These are phyloP conservation scores for Agaricus blazei DNA, from an alignment of 768 basidiomycete genomes.

Conservation along the genomic window DNA sequence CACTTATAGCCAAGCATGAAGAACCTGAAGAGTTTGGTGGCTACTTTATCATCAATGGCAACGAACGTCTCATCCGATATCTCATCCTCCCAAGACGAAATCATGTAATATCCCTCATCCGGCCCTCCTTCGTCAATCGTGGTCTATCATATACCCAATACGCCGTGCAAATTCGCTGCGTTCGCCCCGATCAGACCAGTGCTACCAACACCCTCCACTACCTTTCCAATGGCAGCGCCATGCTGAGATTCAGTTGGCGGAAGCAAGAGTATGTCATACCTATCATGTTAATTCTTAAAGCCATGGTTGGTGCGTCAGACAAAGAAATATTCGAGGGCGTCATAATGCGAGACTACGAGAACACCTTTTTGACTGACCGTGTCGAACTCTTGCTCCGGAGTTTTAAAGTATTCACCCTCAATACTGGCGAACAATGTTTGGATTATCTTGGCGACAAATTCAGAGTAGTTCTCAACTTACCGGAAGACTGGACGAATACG, in stretches of 20 bases:
- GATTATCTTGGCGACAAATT: slow-evolving; percentile 97
- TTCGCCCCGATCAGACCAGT: slow-evolving; percentile 88
- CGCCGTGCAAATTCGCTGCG: slow-evolving; percentile 94
- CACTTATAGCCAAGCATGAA: slow-evolving; percentile 87
- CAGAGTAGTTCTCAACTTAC: slow-evolving; percentile 82
- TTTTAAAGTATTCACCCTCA: slow-evolving; percentile 89
- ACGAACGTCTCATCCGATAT: slow-evolving; percentile 97
- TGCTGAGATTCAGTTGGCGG: slow-evolving; percentile 92
- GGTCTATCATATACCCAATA: slow-evolving; percentile 94
- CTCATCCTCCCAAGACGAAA: slow-evolving; percentile 94
- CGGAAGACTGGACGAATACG: slow-evolving; percentile 89
- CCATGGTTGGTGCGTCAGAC: slow-evolving; percentile 86
- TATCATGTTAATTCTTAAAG: slow-evolving; percentile 94
- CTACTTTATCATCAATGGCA: slow-evolving; percentile 98
- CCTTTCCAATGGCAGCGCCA: slow-evolving; percentile 93
- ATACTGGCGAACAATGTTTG: slow-evolving; percentile 86
- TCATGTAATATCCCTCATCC: slow-evolving; percentile 89
- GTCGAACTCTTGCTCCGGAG: slow-evolving; percentile 91
- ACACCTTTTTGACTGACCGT: slow-evolving; percentile 96
- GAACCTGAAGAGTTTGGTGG: slow-evolving; percentile 99
- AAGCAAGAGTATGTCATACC: slow-evolving; percentile 99
- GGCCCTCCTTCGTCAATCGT: slow-evolving; percentile 87
- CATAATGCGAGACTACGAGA: slow-evolving; percentile 94
- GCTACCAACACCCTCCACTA: slow-evolving; percentile 97
- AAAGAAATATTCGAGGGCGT: slow-evolving; percentile 95